Evolutionary conservation across 306 rosid species (phyloP), one percentile per base, ranked within the genome.

Genomic region (Cicer cuneatum): DNA sequence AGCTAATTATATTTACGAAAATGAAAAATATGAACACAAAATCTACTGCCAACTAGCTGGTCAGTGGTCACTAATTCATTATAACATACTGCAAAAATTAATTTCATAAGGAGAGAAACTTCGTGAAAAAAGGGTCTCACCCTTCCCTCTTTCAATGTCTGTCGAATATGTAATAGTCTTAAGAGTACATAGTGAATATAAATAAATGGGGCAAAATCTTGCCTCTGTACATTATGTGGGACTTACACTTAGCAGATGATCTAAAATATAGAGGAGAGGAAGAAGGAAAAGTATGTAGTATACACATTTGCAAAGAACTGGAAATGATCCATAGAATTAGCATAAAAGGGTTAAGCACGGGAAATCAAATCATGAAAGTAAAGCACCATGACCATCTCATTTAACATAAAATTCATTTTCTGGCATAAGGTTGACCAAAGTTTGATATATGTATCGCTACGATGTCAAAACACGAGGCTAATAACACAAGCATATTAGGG

Each of bases 31-130:
- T 38, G 14, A 48, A 79, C 47, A 76, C 62, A 64, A 8, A 46
- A 73, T 66, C 15, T 38, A 61, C 45, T 48, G 69, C 69, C 75
- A 73, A 19, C 33, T 19, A 49, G 65, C 35, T 76, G 79, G 39
- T 71, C 46, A 68, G 12, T 80, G 79, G 52, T 66, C 48, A 43
- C 2, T 54, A 46, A 52, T 53, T 10, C 66, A 8, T 7, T 39
- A 43, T 58, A 54, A 33, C 56, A 63, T 54, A 73, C 38, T 0
- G 43, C 56, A 69, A 69, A 29, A 5, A 40, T 10, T 33, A 62
- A 33, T 37, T 9, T 66, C 66, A 64, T 37, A 54, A 71, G 40
- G 71, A 64, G 10, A 46, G 35, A 41, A 72, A 16, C 11, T 53
- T 19, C 13, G 19, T 72, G 67, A 13, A 49, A 13, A 56, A 64